These are phyloP conservation scores for Nidula microcarpa DNA, from an alignment of 768 basidiomycete species.

Conservation along the genomic window DNA sequence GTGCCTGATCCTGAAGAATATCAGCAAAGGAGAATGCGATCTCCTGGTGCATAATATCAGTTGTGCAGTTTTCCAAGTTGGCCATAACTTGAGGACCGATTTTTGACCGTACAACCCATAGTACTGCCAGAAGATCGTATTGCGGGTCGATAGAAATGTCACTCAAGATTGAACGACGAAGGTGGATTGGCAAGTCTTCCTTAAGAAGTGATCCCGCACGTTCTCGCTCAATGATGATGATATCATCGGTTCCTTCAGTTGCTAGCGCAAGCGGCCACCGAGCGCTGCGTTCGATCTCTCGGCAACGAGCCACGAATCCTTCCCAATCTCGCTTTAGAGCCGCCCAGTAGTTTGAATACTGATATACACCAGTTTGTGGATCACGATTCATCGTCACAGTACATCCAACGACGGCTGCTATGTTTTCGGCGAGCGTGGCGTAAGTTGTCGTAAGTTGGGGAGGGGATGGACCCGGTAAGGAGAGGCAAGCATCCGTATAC, in stretches of 20 bases:
- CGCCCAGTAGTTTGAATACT: constrained; percentile 78
- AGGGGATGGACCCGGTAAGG: constrained; percentile 54
- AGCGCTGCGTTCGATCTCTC: constrained; percentile 84
- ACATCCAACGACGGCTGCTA: constrained; percentile 83
- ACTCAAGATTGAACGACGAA: constrained; percentile 46
- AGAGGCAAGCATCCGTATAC: constrained; percentile 72
- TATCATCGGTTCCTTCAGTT: constrained; percentile 35
- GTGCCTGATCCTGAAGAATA: constrained; percentile 65
- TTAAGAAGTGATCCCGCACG: constrained; percentile 59
- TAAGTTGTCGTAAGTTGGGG: constrained; percentile 61
- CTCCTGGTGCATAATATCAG: constrained; percentile 72
- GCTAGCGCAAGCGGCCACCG: constrained; percentile 77
- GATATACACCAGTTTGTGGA: constrained; percentile 74
- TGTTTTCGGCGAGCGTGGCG: constrained; percentile 66
- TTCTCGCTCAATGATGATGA: constrained; percentile 75
- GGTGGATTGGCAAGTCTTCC: constrained; percentile 65
- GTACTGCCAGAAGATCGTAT: constrained; percentile 53
- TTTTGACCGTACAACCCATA: constrained; percentile 61
- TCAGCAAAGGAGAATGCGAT: constrained; percentile 76
- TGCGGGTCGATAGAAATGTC: constrained; percentile 45
- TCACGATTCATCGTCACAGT: constrained; percentile 73
- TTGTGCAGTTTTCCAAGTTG: constrained; percentile 53
- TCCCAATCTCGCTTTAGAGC: constrained; percentile 93
- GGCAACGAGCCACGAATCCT: constrained; percentile 87
- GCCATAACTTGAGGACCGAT: constrained; percentile 57